phyloP scores from a whole-genome alignment of 257 asterid genomes.

The Solanum rostratum region DNA sequence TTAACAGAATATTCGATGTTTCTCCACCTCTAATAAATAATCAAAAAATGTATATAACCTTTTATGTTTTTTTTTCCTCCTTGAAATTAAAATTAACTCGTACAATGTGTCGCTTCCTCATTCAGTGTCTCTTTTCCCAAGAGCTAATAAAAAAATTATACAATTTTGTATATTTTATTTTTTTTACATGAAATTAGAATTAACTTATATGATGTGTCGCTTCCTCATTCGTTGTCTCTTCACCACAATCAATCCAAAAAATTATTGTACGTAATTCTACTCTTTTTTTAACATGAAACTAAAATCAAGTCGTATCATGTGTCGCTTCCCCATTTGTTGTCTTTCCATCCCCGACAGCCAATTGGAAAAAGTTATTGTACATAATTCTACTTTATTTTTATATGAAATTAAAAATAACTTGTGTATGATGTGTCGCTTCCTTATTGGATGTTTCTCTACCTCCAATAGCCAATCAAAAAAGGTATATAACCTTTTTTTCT shows the following conservation, averaged over 20 bases:
- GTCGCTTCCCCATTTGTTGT: background rate
- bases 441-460: background rate
- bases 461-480: background rate
- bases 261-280: no score
- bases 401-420: background rate
- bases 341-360: background rate
- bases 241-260: background rate
- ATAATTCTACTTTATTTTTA: background rate
- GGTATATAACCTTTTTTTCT: no score
- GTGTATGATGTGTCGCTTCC: background rate
- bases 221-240: background rate
- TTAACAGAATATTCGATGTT: background rate
- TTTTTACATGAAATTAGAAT: no score
- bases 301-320: background rate
- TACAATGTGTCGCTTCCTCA: no score
- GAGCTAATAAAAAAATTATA: no score
- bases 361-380: background rate
- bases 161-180: no score
- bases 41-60: no score
- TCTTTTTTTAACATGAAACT: background rate
- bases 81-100: background rate
- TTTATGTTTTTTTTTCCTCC: no score
- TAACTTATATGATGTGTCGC: background rate
- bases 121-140: background rate
- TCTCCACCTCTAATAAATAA: no score